Base-by-base conservation (phyloP, 495 filamentous ascomycete genomes). In the Bacidia gigantensis region DNA sequence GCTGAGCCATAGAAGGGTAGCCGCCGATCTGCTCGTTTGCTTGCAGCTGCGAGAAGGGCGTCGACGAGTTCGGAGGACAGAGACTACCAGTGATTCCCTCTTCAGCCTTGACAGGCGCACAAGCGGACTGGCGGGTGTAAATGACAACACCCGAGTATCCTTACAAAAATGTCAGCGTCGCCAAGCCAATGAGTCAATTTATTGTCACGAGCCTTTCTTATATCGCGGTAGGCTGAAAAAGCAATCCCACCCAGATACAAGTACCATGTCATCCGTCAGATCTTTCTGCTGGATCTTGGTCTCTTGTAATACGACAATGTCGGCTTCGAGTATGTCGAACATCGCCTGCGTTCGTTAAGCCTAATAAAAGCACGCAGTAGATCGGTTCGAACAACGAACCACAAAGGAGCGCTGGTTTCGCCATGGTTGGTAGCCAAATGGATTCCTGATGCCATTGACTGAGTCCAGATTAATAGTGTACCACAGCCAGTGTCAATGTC, bases 391-490 rank as follows among this genome's bases (percentile, higher is more conserved):
- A 5, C 29, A 35, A 42, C 12, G 9, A 9, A 87, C 82, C 64
- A 80, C 80, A 66, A 90, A 96, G n/a, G 87, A 84, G 61, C 82
- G 82, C 43, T 80, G 81, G 54, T 85, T 78, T 56, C 86, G 74
- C 92, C 92, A 98, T 83, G 92, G 92, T 65, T 90, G 84, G 64
- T 95, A 95, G 20, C 80, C 79, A 64, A 98, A 96, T 11, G 92
- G 92, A 64, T 98, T 97, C 60, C 86, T 80, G 64, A 98, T 95
- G 58, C 92, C 90, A 67, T 96, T 97, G 26, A 96, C 92, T 92
- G 50, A 25, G 39, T 23, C 50, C 45, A 56, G 26, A 58, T 56
- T 40, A 48, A 59, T 46, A 63, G 56, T 61, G 45, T 58, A 10
- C 32, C 21, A 23, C 18, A n/a, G 20, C 29, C 26, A 51, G 42